These are phyloP conservation scores for Cadophora sp. DNA, from an alignment of 2,329 filamentous ascomycete species.

Conservation along the genomic window DNA sequence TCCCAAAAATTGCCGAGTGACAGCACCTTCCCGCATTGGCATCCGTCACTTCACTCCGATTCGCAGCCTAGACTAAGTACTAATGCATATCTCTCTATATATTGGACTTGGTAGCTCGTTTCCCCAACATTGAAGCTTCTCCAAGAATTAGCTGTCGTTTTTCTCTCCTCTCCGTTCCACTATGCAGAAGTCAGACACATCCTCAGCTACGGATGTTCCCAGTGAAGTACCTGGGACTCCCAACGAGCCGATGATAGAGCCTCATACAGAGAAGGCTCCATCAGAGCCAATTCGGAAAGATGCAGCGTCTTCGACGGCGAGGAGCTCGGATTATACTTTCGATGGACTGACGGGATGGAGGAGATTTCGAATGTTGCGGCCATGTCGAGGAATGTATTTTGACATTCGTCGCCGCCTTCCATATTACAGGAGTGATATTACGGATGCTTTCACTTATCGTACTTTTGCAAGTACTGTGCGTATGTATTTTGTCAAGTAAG, in stretches of 20 bases:
- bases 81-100: neutral
- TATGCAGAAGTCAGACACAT: slow-evolving; percentile 9
- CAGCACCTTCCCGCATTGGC: slow-evolving; percentile 5
- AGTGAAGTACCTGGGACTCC: slow-evolving; percentile 3
- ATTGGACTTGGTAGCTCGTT: neutral
- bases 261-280: neutral
- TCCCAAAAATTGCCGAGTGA: neutral
- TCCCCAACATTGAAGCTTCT: neutral
- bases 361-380: slow-evolving; percentile 18
- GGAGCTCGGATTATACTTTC: slow-evolving; percentile 11
- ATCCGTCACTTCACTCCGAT: slow-evolving; percentile 6
- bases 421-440: slow-evolving; percentile 60
- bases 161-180: neutral
- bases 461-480: slow-evolving; percentile 60
- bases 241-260: neutral
- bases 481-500: slow-evolving; percentile 64
- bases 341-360: slow-evolving; percentile 19
- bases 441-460: slow-evolving; percentile 61
- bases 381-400: slow-evolving; percentile 21
- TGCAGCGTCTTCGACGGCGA: neutral
- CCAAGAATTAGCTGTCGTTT: neutral
- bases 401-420: slow-evolving; percentile 21
- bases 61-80: neutral
- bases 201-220: neutral
- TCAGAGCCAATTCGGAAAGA: neutral